Evolutionary conservation across 306 rosid genomes (phyloP), one percentile per base, ranked within the genome.

Genomic region (Carpinus viminea): DNA sequence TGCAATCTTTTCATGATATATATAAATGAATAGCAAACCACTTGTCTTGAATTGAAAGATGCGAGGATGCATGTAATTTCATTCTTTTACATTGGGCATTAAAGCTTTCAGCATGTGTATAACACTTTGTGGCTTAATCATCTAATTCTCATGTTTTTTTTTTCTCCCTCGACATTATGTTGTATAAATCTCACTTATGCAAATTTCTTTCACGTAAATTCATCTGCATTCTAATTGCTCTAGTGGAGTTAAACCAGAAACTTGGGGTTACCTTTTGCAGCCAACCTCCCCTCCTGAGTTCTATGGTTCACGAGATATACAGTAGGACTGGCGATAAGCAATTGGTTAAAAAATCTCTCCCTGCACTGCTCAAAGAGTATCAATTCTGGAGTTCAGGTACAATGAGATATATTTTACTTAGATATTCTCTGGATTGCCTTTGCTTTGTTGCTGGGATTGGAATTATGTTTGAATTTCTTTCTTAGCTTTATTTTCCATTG

Each of bases 251-350:
- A 31, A 5, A 68, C 79, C 46, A 52, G 48, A 78, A 74, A 50
- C 51, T 75, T 77, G 55, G 75, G 47, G 38, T 18, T 82, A 79
- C 66, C 26, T 61, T 79, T 87, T 81, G 83, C 90, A 95, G 99
- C 88, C 96, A 95, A 88, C 99, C 99, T 83, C 99, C 98, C 8
- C 93, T 95, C 74, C 85, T 95, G 65, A 95, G 99, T 28, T 89
- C 97, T 59, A 95, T 95, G 98, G 87, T 95, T 75, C 81, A 80
- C 59, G 96, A 90, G 76, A 89, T 93, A 83, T 93, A 85, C 85
- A 24, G 52, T 69, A 80, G 80, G 76, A 95, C 96, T 1, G 89
- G 88, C 9, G 94, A 93, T 59, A 15, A 81, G n/a, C 89, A 91
- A 78, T 82, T 95, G 26, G 90, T 89, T 73, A 83, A 83, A 68